Evolutionary conservation across 2,329 filamentous ascomycete species (phyloP), one percentile per base, ranked within the genome.

Genomic region (Lachnellula hyalina): DNA sequence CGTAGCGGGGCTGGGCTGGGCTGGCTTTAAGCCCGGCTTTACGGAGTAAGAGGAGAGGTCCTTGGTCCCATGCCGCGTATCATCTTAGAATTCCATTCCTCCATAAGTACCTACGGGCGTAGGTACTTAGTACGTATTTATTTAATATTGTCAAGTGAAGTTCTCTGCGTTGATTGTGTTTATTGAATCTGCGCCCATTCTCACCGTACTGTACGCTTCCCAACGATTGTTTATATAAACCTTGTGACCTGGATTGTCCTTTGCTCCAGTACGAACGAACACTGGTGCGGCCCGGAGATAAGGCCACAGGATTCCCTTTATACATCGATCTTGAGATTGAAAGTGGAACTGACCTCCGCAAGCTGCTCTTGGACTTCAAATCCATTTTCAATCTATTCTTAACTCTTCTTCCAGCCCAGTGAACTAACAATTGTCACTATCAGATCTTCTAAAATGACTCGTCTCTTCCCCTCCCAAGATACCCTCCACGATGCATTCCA

Each of bases 401-500:
- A 12, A 19, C 8, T 36, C 38, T 35, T 19, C 19, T 34, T 46
- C 41, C 28, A n/a, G 14, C 2, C 11, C 19, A 28, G 5, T 51
- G 36, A 23, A 50, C 60, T 58, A 23, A 62, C 54, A 47, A 48
- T 19, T 36, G 6, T 42, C 32, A n/a, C 14, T 42, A 45, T 45
- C 44, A 53, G 62, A 58, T 60, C 53, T 35, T 58, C 52, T 66
- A 73, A 62, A 61, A 85, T 84, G 80, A 73, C 77, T 61, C 74
- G 72, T 62, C 74, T 79, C 61, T 82, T 82, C 65, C 83, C 84
- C 3, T 75, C 75, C 23, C 72, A 76, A 51, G 76, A 79, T 54
- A 72, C 76, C 48, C 74, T 87, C 36, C 76, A 79, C 60, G 73
- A 76, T 62, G 76, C 75, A 53, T 80, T 89, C 65, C 77, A 77